Percentiles rank a stretch among this genome's conserved stretches.
Evolutionary conservation across 495 filamentous ascomycete species (phyloP).

Genomic region (Hypoxylon subgilvum): DNA sequence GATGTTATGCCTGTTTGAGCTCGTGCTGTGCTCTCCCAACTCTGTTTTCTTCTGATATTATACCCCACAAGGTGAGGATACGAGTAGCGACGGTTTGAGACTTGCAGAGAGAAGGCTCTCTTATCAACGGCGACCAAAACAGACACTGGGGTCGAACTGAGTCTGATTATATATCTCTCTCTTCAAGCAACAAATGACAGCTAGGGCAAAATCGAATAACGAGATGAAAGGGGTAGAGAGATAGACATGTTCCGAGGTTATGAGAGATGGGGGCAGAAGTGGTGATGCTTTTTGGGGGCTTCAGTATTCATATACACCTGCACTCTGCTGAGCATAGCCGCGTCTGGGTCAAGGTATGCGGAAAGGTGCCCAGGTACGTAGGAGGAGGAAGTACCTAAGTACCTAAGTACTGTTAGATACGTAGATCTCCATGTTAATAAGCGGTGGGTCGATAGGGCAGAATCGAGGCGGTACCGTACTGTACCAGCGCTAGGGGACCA

Average conservation of each 20-base stretch:
- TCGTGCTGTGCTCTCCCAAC: slow-evolving; percentile 20
- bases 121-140: neutral
- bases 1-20: slow-evolving; percentile 7
- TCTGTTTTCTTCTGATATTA: slow-evolving; percentile 13
- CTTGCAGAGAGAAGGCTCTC: neutral
- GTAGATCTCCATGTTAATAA: slow-evolving; percentile 17
- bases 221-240: slow-evolving; percentile 3
- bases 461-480: slow-evolving; percentile 16
- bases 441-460: slow-evolving; percentile 36
- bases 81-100: slow-evolving; percentile 19
- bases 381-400: too few relatives aligned
- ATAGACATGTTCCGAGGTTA: slow-evolving; percentile 23
- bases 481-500: slow-evolving; percentile 2
- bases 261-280: slow-evolving; percentile 38
- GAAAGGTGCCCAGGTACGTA: too few relatives aligned
- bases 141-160: neutral
- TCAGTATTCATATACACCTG: slow-evolving; percentile 38
- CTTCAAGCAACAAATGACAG: slow-evolving; percentile 10
- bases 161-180: slow-evolving; percentile 26
- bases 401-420: slow-evolving; percentile 20
- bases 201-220: slow-evolving; percentile 6
- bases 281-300: slow-evolving; percentile 42
- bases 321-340: slow-evolving; percentile 24
- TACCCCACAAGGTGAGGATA: slow-evolving; percentile 27
- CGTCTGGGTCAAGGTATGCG: slow-evolving; percentile 20